Percentiles rank a stretch among this genome's conserved stretches.
These are phyloP conservation scores for Elsinoe australis DNA, from an alignment of 2,329 filamentous ascomycete species.

Conservation along the genomic window DNA sequence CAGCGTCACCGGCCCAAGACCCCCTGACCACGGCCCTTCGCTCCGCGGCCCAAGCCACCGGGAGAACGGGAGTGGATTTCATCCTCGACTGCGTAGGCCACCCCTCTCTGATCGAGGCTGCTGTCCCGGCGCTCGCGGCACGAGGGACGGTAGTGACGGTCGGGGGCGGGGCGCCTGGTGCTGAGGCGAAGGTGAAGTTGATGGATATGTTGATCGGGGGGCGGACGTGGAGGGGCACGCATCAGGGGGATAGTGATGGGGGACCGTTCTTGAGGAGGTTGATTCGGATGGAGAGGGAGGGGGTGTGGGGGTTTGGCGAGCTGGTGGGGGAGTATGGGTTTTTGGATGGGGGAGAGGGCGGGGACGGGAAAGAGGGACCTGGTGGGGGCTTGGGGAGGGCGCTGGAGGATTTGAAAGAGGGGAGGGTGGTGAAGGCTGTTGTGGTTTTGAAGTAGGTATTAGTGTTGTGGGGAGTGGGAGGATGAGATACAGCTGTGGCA, in stretches of 20 bases:
- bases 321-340: constrained; percentile 21
- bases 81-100: constrained; percentile 23
- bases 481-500: not conserved
- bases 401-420: constrained; percentile 20
- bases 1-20: too few relatives aligned
- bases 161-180: constrained; percentile 21
- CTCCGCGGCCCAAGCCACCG: not conserved
- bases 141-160: constrained; percentile 22
- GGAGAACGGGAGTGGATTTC: constrained; percentile 21
- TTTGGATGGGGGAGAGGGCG: constrained; percentile 21
- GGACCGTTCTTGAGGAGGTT: constrained; percentile 22
- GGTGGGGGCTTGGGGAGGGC: constrained; percentile 22
- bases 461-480: not conserved
- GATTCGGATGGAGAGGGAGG: constrained; percentile 22
- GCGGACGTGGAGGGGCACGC: constrained; percentile 22
- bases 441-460: constrained; percentile 18
- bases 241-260: constrained; percentile 24
- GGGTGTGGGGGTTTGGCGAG: constrained; percentile 22
- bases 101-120: constrained; percentile 19
- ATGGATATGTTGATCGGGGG: constrained; percentile 21
- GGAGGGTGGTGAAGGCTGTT: constrained; percentile 23
- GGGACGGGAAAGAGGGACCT: too few relatives aligned
- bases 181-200: constrained; percentile 18
- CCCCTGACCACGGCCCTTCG: constrained; percentile 17
- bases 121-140: constrained; percentile 21